These are phyloP conservation scores for Cyclotella cryptica DNA, from an alignment of 108 stramenopile species.

Conservation along the genomic window DNA sequence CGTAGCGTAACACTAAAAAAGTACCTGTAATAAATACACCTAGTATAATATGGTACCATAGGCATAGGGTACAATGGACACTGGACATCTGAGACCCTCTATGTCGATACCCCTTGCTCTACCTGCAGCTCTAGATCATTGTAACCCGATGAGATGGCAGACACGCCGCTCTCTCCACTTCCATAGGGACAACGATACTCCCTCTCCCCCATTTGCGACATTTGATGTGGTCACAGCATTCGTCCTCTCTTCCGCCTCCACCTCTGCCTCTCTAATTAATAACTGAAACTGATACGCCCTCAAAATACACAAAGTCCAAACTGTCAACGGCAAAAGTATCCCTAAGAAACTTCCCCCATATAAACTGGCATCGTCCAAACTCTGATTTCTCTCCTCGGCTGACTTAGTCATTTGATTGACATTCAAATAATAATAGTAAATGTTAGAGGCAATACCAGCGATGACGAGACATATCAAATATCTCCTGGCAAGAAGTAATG, in stretches of 20 bases:
- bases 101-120: conserved; percentile 33
- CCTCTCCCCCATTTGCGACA: conserved; percentile 3
- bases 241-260: conserved; percentile 69
- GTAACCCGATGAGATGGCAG: not conserved
- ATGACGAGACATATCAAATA: conserved; percentile 66
- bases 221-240: conserved; percentile 24
- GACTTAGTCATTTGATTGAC: conserved; percentile 32
- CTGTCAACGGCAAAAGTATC: conserved; percentile 68
- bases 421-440: conserved; percentile 63
- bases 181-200: conserved; percentile 25
- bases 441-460: conserved; percentile 66
- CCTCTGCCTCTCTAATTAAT: conserved; percentile 77
- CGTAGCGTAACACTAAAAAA: no score
- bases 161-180: conserved; percentile 18
- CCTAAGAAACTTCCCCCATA: conserved; percentile 62
- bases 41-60: no score
- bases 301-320: conserved; percentile 78
- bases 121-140: conserved; percentile 43
- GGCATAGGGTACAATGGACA: no score
- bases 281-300: conserved; percentile 78
- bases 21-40: no score
- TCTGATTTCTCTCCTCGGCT: conserved; percentile 33
- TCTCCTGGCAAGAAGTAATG: conserved; percentile 56
- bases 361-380: conserved; percentile 30
- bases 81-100: not conserved